phyloP scores from a whole-genome alignment of 2,329 filamentous ascomycete genomes.

The Orbilia javanica region DNA sequence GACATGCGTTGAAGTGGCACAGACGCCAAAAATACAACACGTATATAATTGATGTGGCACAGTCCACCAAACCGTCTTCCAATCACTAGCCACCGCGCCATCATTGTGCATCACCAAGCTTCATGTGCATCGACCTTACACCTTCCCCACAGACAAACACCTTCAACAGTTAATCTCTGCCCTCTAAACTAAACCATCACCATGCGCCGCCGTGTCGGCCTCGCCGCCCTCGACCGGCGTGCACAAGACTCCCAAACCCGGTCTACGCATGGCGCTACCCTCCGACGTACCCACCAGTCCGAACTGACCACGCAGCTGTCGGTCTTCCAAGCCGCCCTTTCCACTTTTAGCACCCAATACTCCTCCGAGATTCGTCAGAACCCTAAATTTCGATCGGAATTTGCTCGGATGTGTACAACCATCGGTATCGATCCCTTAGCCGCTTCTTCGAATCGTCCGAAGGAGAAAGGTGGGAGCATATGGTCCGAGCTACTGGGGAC shows the following conservation, averaged over 20 bases:
- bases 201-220: conserved; percentile 82
- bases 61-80: background rate
- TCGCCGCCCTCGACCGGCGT: conserved; percentile 88
- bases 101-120: background rate
- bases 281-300: conserved; percentile 85
- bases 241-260: conserved; percentile 65
- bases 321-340: conserved; percentile 93
- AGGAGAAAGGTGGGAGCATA: conserved; percentile 73
- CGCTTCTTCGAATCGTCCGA: conserved; percentile 69
- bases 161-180: background rate
- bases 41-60: background rate
- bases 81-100: background rate
- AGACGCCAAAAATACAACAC: background rate
- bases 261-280: conserved; percentile 73
- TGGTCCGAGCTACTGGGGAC: conserved; percentile 94
- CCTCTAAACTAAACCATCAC: conserved; percentile 61
- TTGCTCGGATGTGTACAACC: conserved; percentile 96
- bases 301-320: conserved; percentile 93
- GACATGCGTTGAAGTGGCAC: background rate
- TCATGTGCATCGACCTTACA: too few relatives aligned
- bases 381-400: conserved; percentile 93
- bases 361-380: conserved; percentile 96
- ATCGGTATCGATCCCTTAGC: conserved; percentile 96
- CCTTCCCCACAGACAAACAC: background rate
- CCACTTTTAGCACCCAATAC: conserved; percentile 95